A percentile compares a stretch with the other conserved stretches of the same genome.
These are phyloP conservation scores for Solanum bulbocastanum DNA, from an alignment of 257 asterid species.

Conservation along the genomic window DNA sequence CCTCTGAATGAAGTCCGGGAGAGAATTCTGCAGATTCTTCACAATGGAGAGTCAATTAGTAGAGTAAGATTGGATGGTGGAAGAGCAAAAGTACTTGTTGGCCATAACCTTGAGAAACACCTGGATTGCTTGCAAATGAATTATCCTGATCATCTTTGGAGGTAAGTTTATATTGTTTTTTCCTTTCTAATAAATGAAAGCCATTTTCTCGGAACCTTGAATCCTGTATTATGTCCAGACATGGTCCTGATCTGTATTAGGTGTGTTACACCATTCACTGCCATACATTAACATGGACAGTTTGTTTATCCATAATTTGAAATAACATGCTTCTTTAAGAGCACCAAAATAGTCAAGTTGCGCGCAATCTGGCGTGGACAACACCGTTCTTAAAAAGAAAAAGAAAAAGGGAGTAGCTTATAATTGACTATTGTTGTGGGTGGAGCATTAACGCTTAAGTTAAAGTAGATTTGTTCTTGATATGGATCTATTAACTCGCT, in stretches of 20 bases:
- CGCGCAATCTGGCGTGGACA: neutral
- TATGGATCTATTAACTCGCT: neutral
- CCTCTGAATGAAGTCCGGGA: constrained; percentile 41
- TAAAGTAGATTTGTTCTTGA: neutral
- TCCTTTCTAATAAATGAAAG: neutral
- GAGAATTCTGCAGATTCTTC: constrained; percentile 31
- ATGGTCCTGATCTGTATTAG: neutral
- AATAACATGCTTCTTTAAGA: neutral
- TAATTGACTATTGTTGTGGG: neutral
- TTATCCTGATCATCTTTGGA: constrained; percentile 43
- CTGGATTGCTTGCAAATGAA: constrained; percentile 27
- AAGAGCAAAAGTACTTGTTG: constrained; percentile 40
- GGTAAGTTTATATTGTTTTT: constrained; percentile 15
- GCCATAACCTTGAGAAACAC: constrained; percentile 36
- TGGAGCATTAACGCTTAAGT: neutral
- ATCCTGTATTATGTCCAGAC: neutral
- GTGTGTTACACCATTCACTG: neutral
- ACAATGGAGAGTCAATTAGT: constrained; percentile 38
- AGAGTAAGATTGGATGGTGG: constrained; percentile 28
- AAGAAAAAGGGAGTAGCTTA: neutral
- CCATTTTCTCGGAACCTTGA: neutral
- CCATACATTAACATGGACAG: neutral
- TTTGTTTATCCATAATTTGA: neutral
- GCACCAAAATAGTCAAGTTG: neutral
- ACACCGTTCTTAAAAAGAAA: neutral